phyloP scores from a whole-genome alignment of 306 rosid species.

The Pyrus pyrifolia region DNA sequence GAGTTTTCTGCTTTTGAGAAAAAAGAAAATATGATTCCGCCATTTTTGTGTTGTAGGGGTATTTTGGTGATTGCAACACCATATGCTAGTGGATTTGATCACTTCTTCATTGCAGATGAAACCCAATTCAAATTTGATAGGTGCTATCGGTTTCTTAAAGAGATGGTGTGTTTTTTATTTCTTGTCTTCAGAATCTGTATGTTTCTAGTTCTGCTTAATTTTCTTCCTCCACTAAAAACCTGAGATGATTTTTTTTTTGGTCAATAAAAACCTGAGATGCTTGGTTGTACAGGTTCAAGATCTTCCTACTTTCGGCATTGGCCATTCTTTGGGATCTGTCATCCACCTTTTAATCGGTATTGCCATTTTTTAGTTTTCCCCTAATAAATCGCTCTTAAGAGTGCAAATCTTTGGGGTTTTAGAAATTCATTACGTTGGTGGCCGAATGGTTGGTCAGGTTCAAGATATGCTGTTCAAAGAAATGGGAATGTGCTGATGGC shows the following conservation, averaged over 20 bases:
- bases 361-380: conserved; percentile 7
- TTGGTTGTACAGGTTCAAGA: conserved; percentile 63
- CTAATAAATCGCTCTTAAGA: conserved; percentile 11
- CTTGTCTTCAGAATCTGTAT: conserved; percentile 13
- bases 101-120: conserved; percentile 96
- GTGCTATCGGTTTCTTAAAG: conserved; percentile 61
- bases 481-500: conserved; percentile 90
- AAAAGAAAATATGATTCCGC: conserved; percentile 11
- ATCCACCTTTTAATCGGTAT: conserved; percentile 96
- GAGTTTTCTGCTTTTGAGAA: conserved; percentile 6
- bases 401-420: conserved; percentile 21
- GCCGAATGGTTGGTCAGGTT: conserved; percentile 55
- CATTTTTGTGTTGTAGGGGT: conserved; percentile 47
- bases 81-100: conserved; percentile 96
- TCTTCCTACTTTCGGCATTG: conserved; percentile 88
- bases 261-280: conserved; percentile 9
- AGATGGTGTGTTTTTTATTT: conserved; percentile 43
- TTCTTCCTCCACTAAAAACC: background rate
- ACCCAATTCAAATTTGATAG: conserved; percentile 90
- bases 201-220: background rate
- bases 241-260: conserved; percentile 11
- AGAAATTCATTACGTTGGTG: conserved; percentile 24
- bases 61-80: conserved; percentile 89
- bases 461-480: conserved; percentile 97
- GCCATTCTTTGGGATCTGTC: conserved; percentile 95